phyloP scores from a whole-genome alignment of 306 rosid species.

The Trifolium dubium region DNA sequence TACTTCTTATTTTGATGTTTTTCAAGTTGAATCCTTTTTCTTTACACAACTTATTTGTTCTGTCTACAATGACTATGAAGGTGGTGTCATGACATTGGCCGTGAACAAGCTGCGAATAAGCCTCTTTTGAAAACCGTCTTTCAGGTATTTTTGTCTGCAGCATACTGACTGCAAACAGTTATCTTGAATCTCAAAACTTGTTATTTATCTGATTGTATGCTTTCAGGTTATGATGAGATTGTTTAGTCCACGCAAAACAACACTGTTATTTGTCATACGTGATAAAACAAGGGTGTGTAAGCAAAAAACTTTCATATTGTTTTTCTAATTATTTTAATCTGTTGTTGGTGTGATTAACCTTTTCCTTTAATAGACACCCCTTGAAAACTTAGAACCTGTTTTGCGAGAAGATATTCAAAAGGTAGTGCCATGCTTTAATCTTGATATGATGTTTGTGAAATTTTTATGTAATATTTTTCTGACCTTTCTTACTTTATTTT shows the following conservation, averaged over 20 bases:
- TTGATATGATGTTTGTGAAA: conserved; percentile 13
- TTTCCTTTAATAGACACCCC: conserved; percentile 73
- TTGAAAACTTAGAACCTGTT: conserved; percentile 97
- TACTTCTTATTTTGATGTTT: conserved; percentile 33
- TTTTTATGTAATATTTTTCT: conserved; percentile 8
- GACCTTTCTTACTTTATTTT: conserved; percentile 30
- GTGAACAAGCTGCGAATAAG: conserved; percentile 99
- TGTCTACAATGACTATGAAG: conserved; percentile 49
- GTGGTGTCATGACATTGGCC: conserved; percentile 99
- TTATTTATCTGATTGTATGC: conserved; percentile 25
- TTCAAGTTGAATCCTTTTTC: conserved; percentile 21
- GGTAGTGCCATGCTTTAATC: conserved; percentile 51
- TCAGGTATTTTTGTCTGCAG: conserved; percentile 61
- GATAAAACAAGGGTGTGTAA: conserved; percentile 93
- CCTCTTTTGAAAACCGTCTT: conserved; percentile 96
- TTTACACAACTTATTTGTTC: conserved; percentile 34
- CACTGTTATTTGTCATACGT: conserved; percentile 93
- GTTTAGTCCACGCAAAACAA: conserved; percentile 98
- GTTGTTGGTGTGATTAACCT: conserved; percentile 40
- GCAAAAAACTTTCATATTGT: neutral
- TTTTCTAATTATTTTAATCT: conserved; percentile 22
- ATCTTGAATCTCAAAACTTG: conserved; percentile 19
- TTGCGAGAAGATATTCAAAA: conserved; percentile 97
- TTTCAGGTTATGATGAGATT: conserved; percentile 98
- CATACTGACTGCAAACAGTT: conserved; percentile 21